Evolutionary conservation across 2,329 filamentous ascomycete species (phyloP).

Genomic region (Fusarium sp.): DNA sequence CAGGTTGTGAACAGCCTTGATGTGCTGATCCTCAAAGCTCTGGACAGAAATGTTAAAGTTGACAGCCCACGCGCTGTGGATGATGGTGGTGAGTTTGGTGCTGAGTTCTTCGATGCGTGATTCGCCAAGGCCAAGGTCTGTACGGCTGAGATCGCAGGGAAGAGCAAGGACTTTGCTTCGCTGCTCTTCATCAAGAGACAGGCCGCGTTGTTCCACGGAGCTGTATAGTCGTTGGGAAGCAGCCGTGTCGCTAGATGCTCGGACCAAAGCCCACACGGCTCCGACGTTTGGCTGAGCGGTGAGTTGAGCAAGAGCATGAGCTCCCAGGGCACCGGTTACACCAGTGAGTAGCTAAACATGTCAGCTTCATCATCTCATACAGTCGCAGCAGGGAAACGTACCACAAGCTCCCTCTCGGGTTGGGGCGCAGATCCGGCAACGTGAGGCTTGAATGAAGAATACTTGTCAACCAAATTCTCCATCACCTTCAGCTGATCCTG

Average conservation of each 20-base stretch:
- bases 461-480: conserved; percentile 50
- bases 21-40: conserved; percentile 59
- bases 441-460: conserved; percentile 47
- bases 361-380: neutral
- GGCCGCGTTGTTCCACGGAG: conserved; percentile 21
- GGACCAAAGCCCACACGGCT: conserved; percentile 52
- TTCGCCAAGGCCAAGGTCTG: conserved; percentile 28
- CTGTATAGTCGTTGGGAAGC: conserved; percentile 22
- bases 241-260: conserved; percentile 14
- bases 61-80: conserved; percentile 64
- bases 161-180: conserved; percentile 35
- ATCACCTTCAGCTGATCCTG: conserved; percentile 47
- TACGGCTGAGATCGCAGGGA: conserved; percentile 32
- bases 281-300: conserved; percentile 66
- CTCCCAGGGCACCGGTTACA: conserved; percentile 68
- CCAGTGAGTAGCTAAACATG: conserved; percentile 61
- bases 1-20: conserved; percentile 57
- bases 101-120: conserved; percentile 45
- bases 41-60: conserved; percentile 63
- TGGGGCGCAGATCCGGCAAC: conserved; percentile 26
- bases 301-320: conserved; percentile 66
- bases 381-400: conserved; percentile 14
- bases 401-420: conserved; percentile 47
- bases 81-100: conserved; percentile 52
- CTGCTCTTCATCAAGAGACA: conserved; percentile 31